A percentile compares a stretch with the other conserved stretches of the same genome.
Conservation (phyloP, 2,329 filamentous ascomycete genomes). For the Endoconidiophora laricicola region DNA sequence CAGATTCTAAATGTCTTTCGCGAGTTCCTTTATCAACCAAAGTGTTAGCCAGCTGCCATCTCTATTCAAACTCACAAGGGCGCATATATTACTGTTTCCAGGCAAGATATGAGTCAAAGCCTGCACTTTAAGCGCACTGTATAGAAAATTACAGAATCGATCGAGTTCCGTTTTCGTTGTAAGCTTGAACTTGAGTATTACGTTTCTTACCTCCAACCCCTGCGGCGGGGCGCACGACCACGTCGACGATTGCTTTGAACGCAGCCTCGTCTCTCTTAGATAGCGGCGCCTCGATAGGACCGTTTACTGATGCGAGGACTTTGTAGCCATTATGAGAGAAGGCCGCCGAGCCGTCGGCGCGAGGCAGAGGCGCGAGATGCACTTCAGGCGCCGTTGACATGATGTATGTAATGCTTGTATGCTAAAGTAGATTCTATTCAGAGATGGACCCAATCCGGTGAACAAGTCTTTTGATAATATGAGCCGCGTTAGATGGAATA, state of each 20-base stretch:
- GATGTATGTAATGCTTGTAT: slow-evolving; percentile 3
- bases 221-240: slow-evolving; percentile 71
- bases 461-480: too few species aligned
- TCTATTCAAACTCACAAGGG: background rate
- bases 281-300: slow-evolving; percentile 67
- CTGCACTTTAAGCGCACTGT: background rate
- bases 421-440: background rate
- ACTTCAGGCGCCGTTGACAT: slow-evolving; percentile 29
- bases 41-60: background rate
- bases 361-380: slow-evolving; percentile 42
- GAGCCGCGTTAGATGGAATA: too few species aligned
- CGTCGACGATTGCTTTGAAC: slow-evolving; percentile 79
- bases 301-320: slow-evolving; percentile 75
- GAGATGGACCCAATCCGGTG: background rate
- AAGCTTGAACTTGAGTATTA: too few species aligned
- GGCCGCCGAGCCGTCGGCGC: slow-evolving; percentile 64
- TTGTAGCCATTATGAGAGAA: slow-evolving; percentile 63
- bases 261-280: slow-evolving; percentile 70
- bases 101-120: background rate
- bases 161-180: too few species aligned
- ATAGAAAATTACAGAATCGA: too few species aligned
- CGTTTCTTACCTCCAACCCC: slow-evolving; percentile 55
- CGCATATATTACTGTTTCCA: background rate
- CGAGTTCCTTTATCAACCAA: slow-evolving; percentile 39
- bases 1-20: slow-evolving; percentile 66